Base-by-base conservation (phyloP, 164 flowering plant genomes). In the Macadamia integrifolia region DNA sequence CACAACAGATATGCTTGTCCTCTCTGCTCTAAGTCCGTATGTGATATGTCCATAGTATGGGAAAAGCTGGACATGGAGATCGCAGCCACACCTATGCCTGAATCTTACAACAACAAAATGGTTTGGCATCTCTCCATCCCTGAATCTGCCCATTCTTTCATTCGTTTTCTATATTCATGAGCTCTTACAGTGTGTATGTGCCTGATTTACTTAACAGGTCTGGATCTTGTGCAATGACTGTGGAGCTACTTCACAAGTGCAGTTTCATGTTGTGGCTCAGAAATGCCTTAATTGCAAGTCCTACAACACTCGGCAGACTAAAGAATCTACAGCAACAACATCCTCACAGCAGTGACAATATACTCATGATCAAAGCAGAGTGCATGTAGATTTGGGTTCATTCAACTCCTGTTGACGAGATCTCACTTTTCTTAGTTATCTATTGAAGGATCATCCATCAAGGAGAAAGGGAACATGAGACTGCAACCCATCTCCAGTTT, bases 21-120 rank as follows among this genome's bases (percentile, higher is more conserved):
- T 46, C 85, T 93, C 40, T 93, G 98, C 80, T 91, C 91, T 43
- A 91, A 87, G 81, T 89, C 98, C 2, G 94, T 93, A 1, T 88
- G 97, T 81, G 98, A 93, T 67, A 93, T 93, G 98, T 91, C 97
- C 42, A 87, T 88, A 71, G 96, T 87, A 17, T 93, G 98, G 98
- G 97, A 89, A 75, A 84, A 80, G 73, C 83, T 83, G 63, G 98
- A 91, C 82, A 62, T 66, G 82, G 97, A 89, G 79, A 89, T 93
- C 72, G 96, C 97, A 12, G 88, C 91, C 29, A 89, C 84, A 28
- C 94, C 97, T 6, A 88, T 93, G 93, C 98, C 98, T 13, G 87
- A 87, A 64, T 73, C 80, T n/a, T 89, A 76, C 63, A 86, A 80
- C 35, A 86, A 88, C 73, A 89, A 80, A 76, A 80, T 71, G 95